phyloP scores from a whole-genome alignment of 2,329 filamentous ascomycete genomes.

The Botrytis aclada region DNA sequence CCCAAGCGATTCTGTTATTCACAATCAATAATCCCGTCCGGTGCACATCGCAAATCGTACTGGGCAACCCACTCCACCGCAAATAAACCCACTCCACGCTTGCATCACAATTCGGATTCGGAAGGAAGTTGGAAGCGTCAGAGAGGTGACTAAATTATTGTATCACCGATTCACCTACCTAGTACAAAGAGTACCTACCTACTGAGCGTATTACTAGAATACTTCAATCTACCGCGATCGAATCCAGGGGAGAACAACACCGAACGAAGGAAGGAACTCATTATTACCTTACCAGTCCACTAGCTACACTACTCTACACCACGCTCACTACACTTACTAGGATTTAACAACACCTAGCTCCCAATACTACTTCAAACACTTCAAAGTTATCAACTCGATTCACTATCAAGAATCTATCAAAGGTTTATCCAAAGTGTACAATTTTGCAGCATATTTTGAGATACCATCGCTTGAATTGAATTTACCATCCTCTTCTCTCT shows the following conservation, averaged over 20 bases:
- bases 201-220: neutral
- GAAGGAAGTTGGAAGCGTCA: neutral
- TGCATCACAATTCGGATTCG: neutral
- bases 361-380: neutral
- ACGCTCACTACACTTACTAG: neutral
- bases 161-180: neutral
- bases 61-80: neutral
- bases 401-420: neutral
- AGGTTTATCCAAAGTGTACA: neutral
- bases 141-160: neutral
- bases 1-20: neutral
- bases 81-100: slow-evolving; percentile 1
- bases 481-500: neutral
- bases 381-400: no score
- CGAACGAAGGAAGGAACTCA: neutral
- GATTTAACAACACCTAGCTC: neutral
- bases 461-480: neutral
- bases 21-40: neutral
- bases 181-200: neutral
- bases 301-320: neutral
- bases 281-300: neutral
- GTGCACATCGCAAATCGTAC: neutral
- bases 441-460: neutral
- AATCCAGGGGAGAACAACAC: neutral
- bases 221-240: neutral